Percentiles rank a stretch among this genome's conserved stretches.
Conservation (phyloP, 73 alveolate genomes). For the Tetrahymena borealis region DNA sequence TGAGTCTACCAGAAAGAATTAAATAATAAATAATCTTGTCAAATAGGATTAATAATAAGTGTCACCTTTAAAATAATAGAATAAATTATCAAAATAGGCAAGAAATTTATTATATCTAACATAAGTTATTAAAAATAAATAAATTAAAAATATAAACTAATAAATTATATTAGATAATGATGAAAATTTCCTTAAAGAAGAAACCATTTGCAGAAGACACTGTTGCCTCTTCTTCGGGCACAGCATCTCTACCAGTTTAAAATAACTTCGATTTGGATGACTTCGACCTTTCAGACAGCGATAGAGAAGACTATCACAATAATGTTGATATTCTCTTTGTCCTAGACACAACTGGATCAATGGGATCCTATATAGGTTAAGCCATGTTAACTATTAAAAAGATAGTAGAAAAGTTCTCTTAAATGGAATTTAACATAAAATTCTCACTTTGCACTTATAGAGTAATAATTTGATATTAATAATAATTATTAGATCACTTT, state of each 20-base stretch:
- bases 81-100: no score
- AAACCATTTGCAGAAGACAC: background rate
- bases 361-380: slow-evolving; percentile 67
- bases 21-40: no score
- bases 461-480: background rate
- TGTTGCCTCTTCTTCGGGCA: background rate
- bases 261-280: background rate
- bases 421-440: background rate
- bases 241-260: background rate
- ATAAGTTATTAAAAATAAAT: no score
- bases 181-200: background rate
- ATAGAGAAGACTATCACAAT: background rate
- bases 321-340: slow-evolving; percentile 73
- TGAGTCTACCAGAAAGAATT: no score
- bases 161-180: background rate
- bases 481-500: background rate
- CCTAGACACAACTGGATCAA: slow-evolving; percentile 79
- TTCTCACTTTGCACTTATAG: background rate
- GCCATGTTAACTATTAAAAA: slow-evolving; percentile 50
- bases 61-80: no score
- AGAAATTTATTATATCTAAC: no score
- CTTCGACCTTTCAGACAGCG: background rate
- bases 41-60: no score
- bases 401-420: slow-evolving; percentile 21
- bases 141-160: background rate